These are phyloP conservation scores for Cutaneotrichosporon cyanovorans DNA, from an alignment of 1,284 basidiomycete genomes.

Conservation along the genomic window DNA sequence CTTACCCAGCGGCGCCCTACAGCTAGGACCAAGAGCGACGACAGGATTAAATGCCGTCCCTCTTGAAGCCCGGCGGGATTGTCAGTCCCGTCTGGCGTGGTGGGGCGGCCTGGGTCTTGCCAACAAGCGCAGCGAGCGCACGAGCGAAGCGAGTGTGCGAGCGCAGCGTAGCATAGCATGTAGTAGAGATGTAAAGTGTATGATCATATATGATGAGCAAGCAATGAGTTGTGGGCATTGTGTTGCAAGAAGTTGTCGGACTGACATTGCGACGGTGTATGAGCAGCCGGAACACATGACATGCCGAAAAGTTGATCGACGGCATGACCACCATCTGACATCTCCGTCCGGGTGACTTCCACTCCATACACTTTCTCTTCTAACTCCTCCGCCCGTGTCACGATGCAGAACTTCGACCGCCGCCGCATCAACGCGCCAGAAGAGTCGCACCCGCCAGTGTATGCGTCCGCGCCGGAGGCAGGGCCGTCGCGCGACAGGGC, in stretches of 20 bases:
- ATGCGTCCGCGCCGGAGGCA: conserved; percentile 38
- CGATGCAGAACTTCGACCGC: conserved; percentile 58
- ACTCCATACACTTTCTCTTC: not conserved
- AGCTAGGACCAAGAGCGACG: conserved; percentile 16
- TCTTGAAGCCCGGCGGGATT: conserved; percentile 5
- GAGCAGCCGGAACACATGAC: no score
- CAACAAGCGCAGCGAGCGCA: conserved; percentile 20
- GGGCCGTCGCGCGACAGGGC: conserved; percentile 47
- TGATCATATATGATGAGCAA: no score
- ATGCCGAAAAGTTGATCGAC: not conserved
- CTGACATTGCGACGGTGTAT: no score
- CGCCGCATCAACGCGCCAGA: conserved; percentile 83
- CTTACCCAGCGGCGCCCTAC: conserved; percentile 12
- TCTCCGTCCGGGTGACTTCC: no score
- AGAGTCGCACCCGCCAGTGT: conserved; percentile 61
- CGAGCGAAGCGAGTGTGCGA: no score
- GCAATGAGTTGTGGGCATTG: no score
- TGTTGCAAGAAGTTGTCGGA: no score
- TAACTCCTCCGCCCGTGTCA: not conserved
- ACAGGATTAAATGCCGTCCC: conserved; percentile 21
- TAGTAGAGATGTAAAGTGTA: no score
- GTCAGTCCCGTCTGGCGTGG: conserved; percentile 16
- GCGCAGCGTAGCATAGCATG: no score
- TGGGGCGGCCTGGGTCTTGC: conserved; percentile 39
- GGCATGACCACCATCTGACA: no score